Evolutionary conservation across 2,329 filamentous ascomycete genomes (phyloP), one percentile per base, ranked within the genome.

Genomic region (Penicillium brevicompactum): DNA sequence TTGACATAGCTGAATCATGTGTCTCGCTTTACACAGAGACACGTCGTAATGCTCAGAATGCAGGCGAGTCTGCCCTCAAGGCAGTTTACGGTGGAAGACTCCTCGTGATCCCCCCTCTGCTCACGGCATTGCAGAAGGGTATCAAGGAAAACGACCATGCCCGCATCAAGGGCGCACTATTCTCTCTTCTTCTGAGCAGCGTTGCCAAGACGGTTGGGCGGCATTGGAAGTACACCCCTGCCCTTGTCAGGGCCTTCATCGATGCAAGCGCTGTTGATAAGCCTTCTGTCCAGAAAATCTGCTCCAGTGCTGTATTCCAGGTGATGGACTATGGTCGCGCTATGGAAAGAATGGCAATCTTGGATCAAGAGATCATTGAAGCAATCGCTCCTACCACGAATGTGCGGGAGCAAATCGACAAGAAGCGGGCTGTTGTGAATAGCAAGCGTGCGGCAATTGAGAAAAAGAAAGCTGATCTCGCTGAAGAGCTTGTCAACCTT

Each of bases 21-120:
- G 87, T 96, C 2, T 97, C 93, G 0, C 79, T 91, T 4, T 99
- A 99, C 70, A 94, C 94, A 0, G 94, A 99, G 70, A 94, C 97
- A 49, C 89, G 95, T n/a, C 85, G 92, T 31, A 92, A 92, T 50
- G 94, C 94, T 2, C 94, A 99, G 72, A 89, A 87, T 57, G 91
- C 94, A 0, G 89, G 91, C 53, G 95, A 99, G 72, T 95, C 94
- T 0, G 94, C 94, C 0, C 83, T 97, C 31, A 97, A 96, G 76
- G 89, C 90, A 27, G 83, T 99, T 11, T 89, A 96, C 62, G 94
- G 92, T 1, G 90, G 92, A 21, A 87, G 92, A 52, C 88, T 92
- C 1, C 80, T 97, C 5, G 90, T 99, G 41, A 95, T 99, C 14
- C 92, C 93, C 0, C 86, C 89, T n/a, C 82, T 99, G 27, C 80